Conservation (phyloP, 2,329 filamentous ascomycete species). For the Colletotrichum phormii region DNA sequence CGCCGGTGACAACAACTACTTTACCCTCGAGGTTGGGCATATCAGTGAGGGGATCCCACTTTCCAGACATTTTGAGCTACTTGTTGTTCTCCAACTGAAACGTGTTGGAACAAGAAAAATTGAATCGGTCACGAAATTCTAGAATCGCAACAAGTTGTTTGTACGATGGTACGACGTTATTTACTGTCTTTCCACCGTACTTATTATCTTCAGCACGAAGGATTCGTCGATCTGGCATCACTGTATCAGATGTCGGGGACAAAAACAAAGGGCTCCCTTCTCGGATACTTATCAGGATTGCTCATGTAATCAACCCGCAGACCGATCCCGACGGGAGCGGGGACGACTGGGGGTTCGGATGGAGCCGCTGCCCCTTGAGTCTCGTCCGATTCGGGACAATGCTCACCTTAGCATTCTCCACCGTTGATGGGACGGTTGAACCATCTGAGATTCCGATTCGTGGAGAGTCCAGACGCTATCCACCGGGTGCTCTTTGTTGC, state of each 20-base stretch:
- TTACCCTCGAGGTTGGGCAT: conserved; percentile 41
- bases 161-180: background rate
- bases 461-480: background rate
- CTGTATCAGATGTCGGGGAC: background rate
- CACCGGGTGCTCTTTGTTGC: background rate
- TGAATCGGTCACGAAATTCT: too few relatives aligned
- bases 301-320: background rate
- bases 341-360: background rate
- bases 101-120: too few relatives aligned
- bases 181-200: background rate
- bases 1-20: conserved; percentile 42
- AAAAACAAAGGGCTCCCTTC: background rate
- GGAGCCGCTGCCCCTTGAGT: background rate
- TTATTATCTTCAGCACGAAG: background rate
- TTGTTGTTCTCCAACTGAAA: background rate
- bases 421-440: background rate
- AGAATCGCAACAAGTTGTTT: background rate
- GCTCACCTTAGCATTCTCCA: background rate
- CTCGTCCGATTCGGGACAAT: conserved; percentile 9
- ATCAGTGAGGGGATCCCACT: conserved; percentile 35
- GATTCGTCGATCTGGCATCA: background rate
- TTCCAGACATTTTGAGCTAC: background rate
- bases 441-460: background rate
- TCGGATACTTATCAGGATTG: background rate
- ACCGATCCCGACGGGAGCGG: background rate